Base-by-base conservation (phyloP, 2,329 filamentous ascomycete species). In the Talaromyces rugulosus region DNA sequence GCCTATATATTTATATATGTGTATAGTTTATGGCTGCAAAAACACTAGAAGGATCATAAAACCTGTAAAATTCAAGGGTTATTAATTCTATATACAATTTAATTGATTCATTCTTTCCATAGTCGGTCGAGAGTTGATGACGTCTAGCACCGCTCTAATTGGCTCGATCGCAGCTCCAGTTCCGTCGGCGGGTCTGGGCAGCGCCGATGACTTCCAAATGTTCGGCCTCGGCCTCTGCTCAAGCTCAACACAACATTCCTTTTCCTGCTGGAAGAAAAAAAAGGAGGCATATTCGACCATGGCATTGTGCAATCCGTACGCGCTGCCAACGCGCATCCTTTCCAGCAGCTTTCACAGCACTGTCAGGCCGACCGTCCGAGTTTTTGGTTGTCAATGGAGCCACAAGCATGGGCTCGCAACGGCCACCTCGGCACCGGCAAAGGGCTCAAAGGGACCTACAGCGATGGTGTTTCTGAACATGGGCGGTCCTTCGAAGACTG, bases 391-490 rank as follows among this genome's bases (percentile, higher is more conserved):
- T 47, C 66, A 63, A 56, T 58, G 66, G 50, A 62, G 67, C 53
- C 73, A 70, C 27, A 69, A 70, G 64, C 67, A 70, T 54, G 70
- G 71, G 5, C 77, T 80, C 67, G 89, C 88, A 33, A 89, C 87
- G 14, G 81, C 83, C 18, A 87, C 86, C 4, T 89, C 90, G 11
- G 90, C 91, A 7, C 91, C 92, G 83, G 82, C 85, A 6, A 85
- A 85, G 0, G 85, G 83, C 56, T 82, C 84, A 2, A 85, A 91
- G 72, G 94, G 94, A 0, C 92, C 93, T 7, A 99, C 95, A 4
- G 95, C 95, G 51, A 98, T 99, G 87, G 95, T 99, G 14, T 97
- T 99, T 72, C 86, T 99, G 80, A 99, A 99, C 78, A 99, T 99
- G 95, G 95, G 95, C 63, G 95, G 95, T 0, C 95, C 95, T 3